These are phyloP conservation scores for Canavalia ensiformis DNA, from an alignment of 306 rosid species.

Conservation along the genomic window DNA sequence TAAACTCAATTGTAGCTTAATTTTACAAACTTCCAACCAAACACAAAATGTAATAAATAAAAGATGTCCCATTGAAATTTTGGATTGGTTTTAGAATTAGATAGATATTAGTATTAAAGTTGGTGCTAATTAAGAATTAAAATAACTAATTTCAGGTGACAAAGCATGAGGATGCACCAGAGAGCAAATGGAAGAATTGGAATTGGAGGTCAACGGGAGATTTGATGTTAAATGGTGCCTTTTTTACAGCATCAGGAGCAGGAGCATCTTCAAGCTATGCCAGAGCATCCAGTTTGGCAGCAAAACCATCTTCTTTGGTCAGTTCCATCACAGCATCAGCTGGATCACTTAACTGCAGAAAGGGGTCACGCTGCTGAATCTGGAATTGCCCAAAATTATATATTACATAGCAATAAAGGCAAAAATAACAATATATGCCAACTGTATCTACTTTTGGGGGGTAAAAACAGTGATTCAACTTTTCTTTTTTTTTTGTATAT, in stretches of 20 bases:
- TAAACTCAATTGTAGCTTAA: too few relatives aligned
- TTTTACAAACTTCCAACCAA: too few relatives aligned
- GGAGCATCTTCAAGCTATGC: constrained; percentile 83
- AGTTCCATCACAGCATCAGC: constrained; percentile 76
- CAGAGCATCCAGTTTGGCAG: constrained; percentile 84
- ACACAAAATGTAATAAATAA: too few relatives aligned
- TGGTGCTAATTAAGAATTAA: constrained; percentile 22
- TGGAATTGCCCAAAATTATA: not conserved
- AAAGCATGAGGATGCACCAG: constrained; percentile 65
- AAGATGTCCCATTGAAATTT: too few relatives aligned
- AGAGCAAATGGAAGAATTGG: constrained; percentile 83
- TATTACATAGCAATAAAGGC: constrained; percentile 43
- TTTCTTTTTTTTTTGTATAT: constrained; percentile 37
- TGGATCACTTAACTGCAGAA: constrained; percentile 74
- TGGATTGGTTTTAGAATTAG: not conserved
- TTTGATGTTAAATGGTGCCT: constrained; percentile 82
- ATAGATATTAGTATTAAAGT: not conserved
- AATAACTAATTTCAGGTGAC: constrained; percentile 61
- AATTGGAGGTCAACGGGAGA: constrained; percentile 93
- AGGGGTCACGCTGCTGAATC: constrained; percentile 72
- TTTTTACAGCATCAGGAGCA: constrained; percentile 78
- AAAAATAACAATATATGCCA: constrained; percentile 28
- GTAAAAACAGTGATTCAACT: constrained; percentile 38
- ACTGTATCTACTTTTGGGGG: constrained; percentile 46
- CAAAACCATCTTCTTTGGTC: constrained; percentile 75